Conservation (phyloP, 371 early-diverging fungal species). For the Synchytrium microbalum region DNA sequence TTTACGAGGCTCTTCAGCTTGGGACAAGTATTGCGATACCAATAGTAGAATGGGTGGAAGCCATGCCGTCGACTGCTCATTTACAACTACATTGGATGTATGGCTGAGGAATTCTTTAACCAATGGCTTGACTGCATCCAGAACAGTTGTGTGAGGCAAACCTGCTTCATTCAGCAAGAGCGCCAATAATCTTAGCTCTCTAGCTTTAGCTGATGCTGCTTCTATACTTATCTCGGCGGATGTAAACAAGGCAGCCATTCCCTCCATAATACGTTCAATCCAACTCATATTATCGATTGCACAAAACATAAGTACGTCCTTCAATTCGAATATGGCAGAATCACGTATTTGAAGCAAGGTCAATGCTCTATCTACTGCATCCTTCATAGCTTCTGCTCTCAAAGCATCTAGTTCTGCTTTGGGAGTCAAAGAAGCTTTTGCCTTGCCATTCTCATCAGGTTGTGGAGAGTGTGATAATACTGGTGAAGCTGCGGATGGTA, state of each 20-base stretch:
- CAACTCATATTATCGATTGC: background rate
- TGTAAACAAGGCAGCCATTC: background rate
- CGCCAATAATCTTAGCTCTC: background rate
- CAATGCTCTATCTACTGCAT: conserved; percentile 44
- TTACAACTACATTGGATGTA: background rate
- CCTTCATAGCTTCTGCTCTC: conserved; percentile 44
- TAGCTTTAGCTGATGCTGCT: background rate
- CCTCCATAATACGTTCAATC: background rate
- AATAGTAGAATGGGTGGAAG: background rate
- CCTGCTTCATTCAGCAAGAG: background rate
- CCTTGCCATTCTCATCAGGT: conserved; percentile 21
- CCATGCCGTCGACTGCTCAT: background rate
- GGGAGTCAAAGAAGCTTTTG: conserved; percentile 19
- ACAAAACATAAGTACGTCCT: conserved; percentile 42
- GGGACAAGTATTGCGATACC: background rate
- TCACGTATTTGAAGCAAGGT: conserved; percentile 56
- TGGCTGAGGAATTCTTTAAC: background rate
- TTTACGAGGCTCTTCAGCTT: background rate
- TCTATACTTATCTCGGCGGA: background rate
- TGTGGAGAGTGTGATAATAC: conserved; percentile 15
- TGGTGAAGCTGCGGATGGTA: conserved; percentile 3
- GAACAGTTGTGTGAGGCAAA: background rate
- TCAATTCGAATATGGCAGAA: conserved; percentile 57
- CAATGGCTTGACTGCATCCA: background rate
- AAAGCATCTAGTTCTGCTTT: conserved; percentile 37